Base-by-base conservation (phyloP, 768 basidiomycete species). In the Mycena venus region DNA sequence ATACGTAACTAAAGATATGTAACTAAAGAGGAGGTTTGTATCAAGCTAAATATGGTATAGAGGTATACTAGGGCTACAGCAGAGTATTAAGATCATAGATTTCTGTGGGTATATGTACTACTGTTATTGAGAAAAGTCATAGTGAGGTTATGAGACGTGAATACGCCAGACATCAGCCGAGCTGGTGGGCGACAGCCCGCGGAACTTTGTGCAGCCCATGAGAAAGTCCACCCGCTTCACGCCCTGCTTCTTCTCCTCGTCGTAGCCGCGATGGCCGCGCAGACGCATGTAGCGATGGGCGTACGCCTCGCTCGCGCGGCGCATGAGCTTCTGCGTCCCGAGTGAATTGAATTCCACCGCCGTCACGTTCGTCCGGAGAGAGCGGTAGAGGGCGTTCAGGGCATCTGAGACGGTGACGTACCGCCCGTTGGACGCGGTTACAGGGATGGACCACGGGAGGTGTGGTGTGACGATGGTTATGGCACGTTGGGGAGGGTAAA, bases 141-240 rank as follows among this genome's bases (percentile, higher is more conserved):
- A 15, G 32, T 8, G 32, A 12, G 10, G 25, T 68, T 38, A 70
- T n/a, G 51, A 51, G 19, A 70, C 19, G 34, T 70, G 59, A 5
- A 70, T 34, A 9, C 51, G 60, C 69, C 69, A 70, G 23, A 70
- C 60, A 36, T 62, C 60, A 23, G 60, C 31, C 6, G 31, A 25
- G 19, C 36, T 17, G 4, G 68, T 34, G n/a, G 69, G 8, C 25
- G 69, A 70, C 34, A 70, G 11, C 7, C 69, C 69, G 10, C 27
- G 60, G 36, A 70, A 70, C 11, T 53, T 62, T 11, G 69, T 62
- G 51, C 51, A 64, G 27, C 79, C 81, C 47, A 79, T 77, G 60
- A 87, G 76, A 70, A 86, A 87, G 79, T 87, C 86, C 0, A 86
- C 84, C 55, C 86, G 80, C 72, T 84, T 85, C n/a, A 86, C 75